These are phyloP conservation scores for Geotrichum macrosporum DNA, from an alignment of 1,139 yeast species.

Conservation along the genomic window DNA sequence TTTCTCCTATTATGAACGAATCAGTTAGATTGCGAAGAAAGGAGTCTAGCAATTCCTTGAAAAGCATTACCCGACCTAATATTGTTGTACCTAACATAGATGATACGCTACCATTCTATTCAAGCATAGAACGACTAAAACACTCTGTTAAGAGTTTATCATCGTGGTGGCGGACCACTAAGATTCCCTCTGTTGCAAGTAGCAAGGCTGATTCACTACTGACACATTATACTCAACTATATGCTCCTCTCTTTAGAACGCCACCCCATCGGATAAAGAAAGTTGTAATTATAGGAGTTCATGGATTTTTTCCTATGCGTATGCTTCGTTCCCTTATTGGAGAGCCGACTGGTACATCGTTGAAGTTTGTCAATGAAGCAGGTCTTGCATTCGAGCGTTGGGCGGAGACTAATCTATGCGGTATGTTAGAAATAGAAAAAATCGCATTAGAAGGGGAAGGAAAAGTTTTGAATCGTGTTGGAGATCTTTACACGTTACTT, in stretches of 20 bases:
- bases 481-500: constrained; percentile 68
- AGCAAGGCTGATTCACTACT: constrained; percentile 13
- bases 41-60: too few relatives aligned
- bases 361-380: constrained; percentile 81
- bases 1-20: too few relatives aligned
- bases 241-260: constrained; percentile 26
- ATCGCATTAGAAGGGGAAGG: constrained; percentile 92
- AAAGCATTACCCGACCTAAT: too few relatives aligned
- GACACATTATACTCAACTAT: constrained; percentile 11
- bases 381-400: constrained; percentile 71
- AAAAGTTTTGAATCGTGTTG: constrained; percentile 77
- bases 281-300: constrained; percentile 83
- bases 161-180: constrained; percentile 22
- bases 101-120: constrained; percentile 30
- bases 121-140: constrained; percentile 25
- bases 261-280: constrained; percentile 36
- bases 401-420: constrained; percentile 56
- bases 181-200: neutral
- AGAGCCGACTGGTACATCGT: constrained; percentile 89
- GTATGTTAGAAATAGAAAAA: constrained; percentile 67
- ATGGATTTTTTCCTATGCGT: constrained; percentile 88
- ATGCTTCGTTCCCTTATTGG: constrained; percentile 84
- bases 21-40: too few relatives aligned
- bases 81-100: constrained; percentile 34
- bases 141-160: constrained; percentile 28